Evolutionary conservation across 768 basidiomycete genomes (phyloP).

Genomic region (Trametes punicea): DNA sequence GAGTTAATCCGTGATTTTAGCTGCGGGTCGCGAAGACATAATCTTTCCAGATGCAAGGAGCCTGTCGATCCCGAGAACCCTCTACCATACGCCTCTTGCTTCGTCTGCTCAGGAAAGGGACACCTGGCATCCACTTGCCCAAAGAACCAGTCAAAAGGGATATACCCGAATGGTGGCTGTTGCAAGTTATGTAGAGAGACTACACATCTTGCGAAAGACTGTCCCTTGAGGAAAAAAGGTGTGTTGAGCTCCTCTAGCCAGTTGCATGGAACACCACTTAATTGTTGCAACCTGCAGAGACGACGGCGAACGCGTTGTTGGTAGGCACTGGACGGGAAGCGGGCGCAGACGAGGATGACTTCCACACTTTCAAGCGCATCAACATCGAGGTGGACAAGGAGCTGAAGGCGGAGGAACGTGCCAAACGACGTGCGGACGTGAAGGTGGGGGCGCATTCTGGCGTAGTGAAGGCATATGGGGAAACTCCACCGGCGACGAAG

Average conservation of each 20-base stretch:
- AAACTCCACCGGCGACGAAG: constrained; percentile 1
- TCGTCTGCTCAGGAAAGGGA: constrained; percentile 80
- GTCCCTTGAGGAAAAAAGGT: constrained; percentile 62
- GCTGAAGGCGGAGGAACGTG: constrained; percentile 47
- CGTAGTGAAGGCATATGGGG: constrained; percentile 26
- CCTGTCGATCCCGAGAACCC: constrained; percentile 59
- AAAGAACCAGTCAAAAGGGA: constrained; percentile 71
- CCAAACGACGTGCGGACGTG: constrained; percentile 40
- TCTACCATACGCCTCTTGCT: constrained; percentile 88
- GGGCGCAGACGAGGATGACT: constrained; percentile 95
- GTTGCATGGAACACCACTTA: not conserved
- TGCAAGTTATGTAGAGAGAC: constrained; percentile 89
- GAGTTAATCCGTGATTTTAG: too few relatives aligned
- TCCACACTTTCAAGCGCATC: constrained; percentile 73
- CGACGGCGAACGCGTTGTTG: constrained; percentile 40
- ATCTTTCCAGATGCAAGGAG: constrained; percentile 73
- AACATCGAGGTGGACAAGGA: constrained; percentile 57
- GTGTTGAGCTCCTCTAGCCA: constrained; percentile 10
- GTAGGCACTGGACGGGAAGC: constrained; percentile 47
- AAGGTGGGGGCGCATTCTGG: constrained; percentile 44
- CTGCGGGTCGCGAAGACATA: constrained; percentile 79
- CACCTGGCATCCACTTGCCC: constrained; percentile 86
- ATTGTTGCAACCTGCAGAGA: constrained; percentile 27
- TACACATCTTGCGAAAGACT: constrained; percentile 83
- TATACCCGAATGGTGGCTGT: constrained; percentile 88